Evolutionary conservation across 768 basidiomycete species (phyloP), one percentile per base, ranked within the genome.

Genomic region (Russula brevipes): DNA sequence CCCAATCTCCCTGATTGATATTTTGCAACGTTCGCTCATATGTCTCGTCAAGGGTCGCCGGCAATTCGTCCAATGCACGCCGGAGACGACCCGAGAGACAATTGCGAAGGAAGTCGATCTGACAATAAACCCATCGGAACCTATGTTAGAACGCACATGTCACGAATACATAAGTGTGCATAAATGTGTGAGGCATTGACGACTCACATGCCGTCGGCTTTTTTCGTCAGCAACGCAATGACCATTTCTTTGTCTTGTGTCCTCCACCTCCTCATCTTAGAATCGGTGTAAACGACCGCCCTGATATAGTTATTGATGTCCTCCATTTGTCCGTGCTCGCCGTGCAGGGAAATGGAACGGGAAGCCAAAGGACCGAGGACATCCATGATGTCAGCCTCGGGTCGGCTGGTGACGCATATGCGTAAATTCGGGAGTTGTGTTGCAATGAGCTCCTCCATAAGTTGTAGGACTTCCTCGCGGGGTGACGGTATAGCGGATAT

Each of bases 181-280:
- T 24, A 52, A 35, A 4, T n/a, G 14, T n/a, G 3, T 19, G 7
- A 12, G 2, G 9, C 0, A 19, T 5, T 5, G 9, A 35, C 2
- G 17, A 7, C 53, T 52, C 36, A 61, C 60, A 61, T 61, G 8
- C 60, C 60, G 6, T 55, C 3, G 4, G 60, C 53, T 17, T 55
- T 61, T 35, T 47, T 6, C 1, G 53, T 16, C 36, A 59, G 50
- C n/a, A 12, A 16, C 0, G 9, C 17, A 17, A 45, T 52, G 41
- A 59, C 58, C 17, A 44, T 10, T 1, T 19, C 14, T 50, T 52
- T 59, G 31, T 51, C 42, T 1, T 35, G 41, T 2, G 9, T 42
- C 7, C 12, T n/a, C 58, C 58, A 59, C 4, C n/a, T 52, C 16
- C 8, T 3, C n/a, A 44, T 52, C 4, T 10, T 30, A 14, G 4